Evolutionary conservation across 257 asterid species (phyloP), one percentile per base, ranked within the genome.

Genomic region (Echium plantagineum): DNA sequence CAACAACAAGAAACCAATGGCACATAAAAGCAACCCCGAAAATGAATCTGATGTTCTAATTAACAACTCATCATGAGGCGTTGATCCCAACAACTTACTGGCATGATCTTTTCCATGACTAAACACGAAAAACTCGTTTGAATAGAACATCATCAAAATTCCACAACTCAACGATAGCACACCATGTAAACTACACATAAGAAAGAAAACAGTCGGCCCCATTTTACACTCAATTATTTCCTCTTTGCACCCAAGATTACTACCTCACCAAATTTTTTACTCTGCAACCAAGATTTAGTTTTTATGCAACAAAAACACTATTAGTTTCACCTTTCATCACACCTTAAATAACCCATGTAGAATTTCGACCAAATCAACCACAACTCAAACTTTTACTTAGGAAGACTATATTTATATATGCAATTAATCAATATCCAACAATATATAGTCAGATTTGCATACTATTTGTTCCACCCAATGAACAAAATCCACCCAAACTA

Each of bases 101-200:
- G 97, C 97, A 54, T 71, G 81, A 24, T 90, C 96, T 62, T 61
- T 81, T 4, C 97, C 97, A 72, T 84, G 96, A 78, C 90, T 86
- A 73, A 90, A 84, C 68, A 75, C 85, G 51, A 72, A 80, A 15
- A 84, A 64, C 67, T 81, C 86, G 60, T 86, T 82, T 55, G 81
- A 79, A 31, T 78, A 80, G 72, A 90, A 84, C 96, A 90, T 90
- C 96, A 90, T 82, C 64, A 86, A 61, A 54, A 74, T 85, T 24
- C 97, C 96, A 78, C 90, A 78, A 35, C 84, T 76, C 73, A 90
- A 73, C 63, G 94, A 96, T 55, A 90, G 78, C 60, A 77, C 1
- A 52, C 96, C 85, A 75, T 90, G 97, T 58, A 90, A 83, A 38
- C 77, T 65, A 72, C 95, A 89, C 1, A 86, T 74, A 31, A 90